A percentile compares a stretch with the other conserved stretches of the same genome.
These are phyloP conservation scores for Hanseniaspora meyeri DNA, from an alignment of 805 yeast genomes.

Conservation along the genomic window DNA sequence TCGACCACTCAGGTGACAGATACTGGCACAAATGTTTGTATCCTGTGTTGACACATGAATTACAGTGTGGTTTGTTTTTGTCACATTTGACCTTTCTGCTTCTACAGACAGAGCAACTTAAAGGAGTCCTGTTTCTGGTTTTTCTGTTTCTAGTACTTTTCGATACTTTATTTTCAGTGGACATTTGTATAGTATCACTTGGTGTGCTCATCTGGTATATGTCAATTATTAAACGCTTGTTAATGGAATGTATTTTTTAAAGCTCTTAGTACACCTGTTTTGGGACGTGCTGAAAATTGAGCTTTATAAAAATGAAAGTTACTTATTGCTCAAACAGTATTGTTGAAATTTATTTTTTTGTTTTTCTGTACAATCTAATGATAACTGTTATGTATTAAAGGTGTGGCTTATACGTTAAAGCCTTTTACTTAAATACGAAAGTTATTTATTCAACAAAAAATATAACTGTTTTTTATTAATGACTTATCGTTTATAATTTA, in stretches of 20 bases:
- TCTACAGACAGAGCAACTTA: slow-evolving; percentile 38
- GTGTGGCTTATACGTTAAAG: too few species aligned
- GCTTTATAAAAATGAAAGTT: too few species aligned
- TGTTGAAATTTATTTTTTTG: too few species aligned
- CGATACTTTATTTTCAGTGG: neutral
- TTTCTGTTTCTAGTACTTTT: slow-evolving; percentile 18
- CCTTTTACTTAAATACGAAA: neutral
- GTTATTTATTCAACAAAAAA: neutral
- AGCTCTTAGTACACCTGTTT: too few species aligned
- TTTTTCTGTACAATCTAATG: too few species aligned
- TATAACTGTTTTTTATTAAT: too few species aligned
- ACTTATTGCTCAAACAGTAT: too few species aligned
- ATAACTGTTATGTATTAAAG: too few species aligned
- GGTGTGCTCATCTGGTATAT: neutral
- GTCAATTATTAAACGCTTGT: too few species aligned
- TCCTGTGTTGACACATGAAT: slow-evolving; percentile 45
- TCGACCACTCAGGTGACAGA: slow-evolving; percentile 51
- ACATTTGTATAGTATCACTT: neutral
- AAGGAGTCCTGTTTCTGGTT: slow-evolving; percentile 38
- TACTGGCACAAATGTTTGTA: slow-evolving; percentile 47
- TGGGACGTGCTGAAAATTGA: neutral
- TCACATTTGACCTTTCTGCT: slow-evolving; percentile 41
- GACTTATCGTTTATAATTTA: slow-evolving; percentile 1
- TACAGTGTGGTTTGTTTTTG: slow-evolving; percentile 43
- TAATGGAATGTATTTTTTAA: too few species aligned